phyloP scores from a whole-genome alignment of 2,329 filamentous ascomycete genomes.

The Aspergillus puulaauensis region DNA sequence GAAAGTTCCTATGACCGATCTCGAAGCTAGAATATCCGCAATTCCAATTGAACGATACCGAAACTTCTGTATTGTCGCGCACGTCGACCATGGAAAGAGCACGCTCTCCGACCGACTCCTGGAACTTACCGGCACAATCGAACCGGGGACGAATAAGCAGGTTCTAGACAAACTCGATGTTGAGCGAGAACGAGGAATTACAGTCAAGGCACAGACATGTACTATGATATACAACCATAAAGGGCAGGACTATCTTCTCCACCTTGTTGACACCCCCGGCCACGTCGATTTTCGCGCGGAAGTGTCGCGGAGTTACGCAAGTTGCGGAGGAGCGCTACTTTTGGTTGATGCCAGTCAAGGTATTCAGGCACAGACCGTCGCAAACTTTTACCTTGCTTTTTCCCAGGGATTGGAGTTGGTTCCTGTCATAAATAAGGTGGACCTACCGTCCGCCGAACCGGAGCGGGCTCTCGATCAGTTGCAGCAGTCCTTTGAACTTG shows the following conservation, averaged over 20 bases:
- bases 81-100: conserved; percentile 98
- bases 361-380: conserved; percentile 95
- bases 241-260: conserved; percentile 85
- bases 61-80: conserved; percentile 98
- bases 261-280: conserved; percentile 93
- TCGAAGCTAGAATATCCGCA: conserved; percentile 57
- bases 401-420: conserved; percentile 83
- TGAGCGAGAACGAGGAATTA: conserved; percentile 92
- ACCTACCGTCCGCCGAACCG: conserved; percentile 86
- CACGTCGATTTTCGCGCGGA: conserved; percentile 98
- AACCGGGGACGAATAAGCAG: conserved; percentile 85
- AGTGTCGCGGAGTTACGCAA: conserved; percentile 92
- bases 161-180: conserved; percentile 96
- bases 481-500: conserved; percentile 80
- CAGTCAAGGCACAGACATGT: conserved; percentile 97
- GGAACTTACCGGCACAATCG: conserved; percentile 91
- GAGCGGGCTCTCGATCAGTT: conserved; percentile 83
- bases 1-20: conserved; percentile 42
- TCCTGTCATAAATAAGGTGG: conserved; percentile 95
- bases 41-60: conserved; percentile 60
- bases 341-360: conserved; percentile 96
- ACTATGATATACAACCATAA: conserved; percentile 92
- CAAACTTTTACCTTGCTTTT: conserved; percentile 97
- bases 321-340: conserved; percentile 87
- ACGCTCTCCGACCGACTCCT: conserved; percentile 90